A percentile compares a stretch with the other conserved stretches of the same genome.
Conservation (phyloP, 345 rosid species). For the Cardamine chenopodiifolia region DNA sequence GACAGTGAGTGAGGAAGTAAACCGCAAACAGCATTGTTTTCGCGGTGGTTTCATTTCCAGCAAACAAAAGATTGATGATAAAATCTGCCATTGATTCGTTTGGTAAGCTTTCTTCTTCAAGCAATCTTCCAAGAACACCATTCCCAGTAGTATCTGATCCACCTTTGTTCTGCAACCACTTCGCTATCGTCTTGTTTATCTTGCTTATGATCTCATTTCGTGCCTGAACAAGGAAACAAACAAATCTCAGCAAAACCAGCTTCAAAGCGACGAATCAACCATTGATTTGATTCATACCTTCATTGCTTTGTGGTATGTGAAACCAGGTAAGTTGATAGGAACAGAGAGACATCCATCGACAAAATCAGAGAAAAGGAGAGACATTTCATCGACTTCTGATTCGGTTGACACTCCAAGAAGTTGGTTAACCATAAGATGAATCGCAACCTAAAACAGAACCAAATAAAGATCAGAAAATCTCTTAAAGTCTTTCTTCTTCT, state of each 20-base stretch:
- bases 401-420: constrained; percentile 65
- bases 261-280: neutral
- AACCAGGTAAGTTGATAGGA: constrained; percentile 79
- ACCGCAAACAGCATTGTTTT: constrained; percentile 84
- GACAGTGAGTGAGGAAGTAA: constrained; percentile 75
- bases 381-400: constrained; percentile 73
- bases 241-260: neutral
- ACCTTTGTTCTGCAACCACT: constrained; percentile 38
- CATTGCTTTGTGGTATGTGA: constrained; percentile 75
- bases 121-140: constrained; percentile 67
- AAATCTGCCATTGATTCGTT: constrained; percentile 74
- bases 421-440: constrained; percentile 83
- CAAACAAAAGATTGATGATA: constrained; percentile 81
- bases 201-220: constrained; percentile 65
- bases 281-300: constrained; percentile 46
- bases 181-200: constrained; percentile 57
- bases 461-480: constrained; percentile 8
- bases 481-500: neutral
- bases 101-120: constrained; percentile 69
- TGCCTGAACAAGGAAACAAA: constrained; percentile 50
- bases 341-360: constrained; percentile 89
- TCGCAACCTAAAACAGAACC: constrained; percentile 59
- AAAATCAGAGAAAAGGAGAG: constrained; percentile 72
- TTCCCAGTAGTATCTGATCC: constrained; percentile 40
- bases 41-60: constrained; percentile 88